A percentile compares a stretch with the other conserved stretches of the same genome.
Evolutionary conservation across 1,139 yeast genomes (phyloP).

Genomic region (Candida sp.): DNA sequence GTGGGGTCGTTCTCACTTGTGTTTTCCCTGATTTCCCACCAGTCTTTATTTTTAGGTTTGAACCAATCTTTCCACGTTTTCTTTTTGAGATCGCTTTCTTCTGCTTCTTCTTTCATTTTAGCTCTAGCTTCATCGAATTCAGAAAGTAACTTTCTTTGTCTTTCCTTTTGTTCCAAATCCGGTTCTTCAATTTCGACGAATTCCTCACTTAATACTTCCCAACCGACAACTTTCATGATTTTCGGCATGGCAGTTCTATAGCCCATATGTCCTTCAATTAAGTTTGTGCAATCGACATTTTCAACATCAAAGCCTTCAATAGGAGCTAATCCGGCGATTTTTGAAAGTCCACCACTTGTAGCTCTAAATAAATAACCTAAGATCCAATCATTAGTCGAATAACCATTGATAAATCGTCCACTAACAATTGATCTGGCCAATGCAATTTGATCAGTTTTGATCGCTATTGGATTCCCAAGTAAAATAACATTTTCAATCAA

Average conservation of each 20-base stretch:
- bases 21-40: slow-evolving; percentile 79
- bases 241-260: slow-evolving; percentile 93
- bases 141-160: slow-evolving; percentile 72
- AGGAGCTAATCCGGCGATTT: slow-evolving; percentile 87
- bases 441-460: slow-evolving; percentile 73
- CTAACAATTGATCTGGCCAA: slow-evolving; percentile 84
- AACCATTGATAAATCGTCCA: slow-evolving; percentile 89
- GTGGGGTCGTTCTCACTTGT: slow-evolving; percentile 12
- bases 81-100: slow-evolving; percentile 24
- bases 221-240: slow-evolving; percentile 62
- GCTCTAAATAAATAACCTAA: slow-evolving; percentile 94
- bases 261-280: slow-evolving; percentile 95
- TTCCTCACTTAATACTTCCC: slow-evolving; percentile 86
- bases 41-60: slow-evolving; percentile 74
- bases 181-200: slow-evolving; percentile 97
- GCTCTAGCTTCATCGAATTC: slow-evolving; percentile 88
- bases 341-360: slow-evolving; percentile 88
- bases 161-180: slow-evolving; percentile 82
- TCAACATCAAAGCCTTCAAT: slow-evolving; percentile 56
- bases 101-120: slow-evolving; percentile 41
- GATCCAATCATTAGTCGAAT: slow-evolving; percentile 93
- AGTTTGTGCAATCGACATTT: slow-evolving; percentile 81
- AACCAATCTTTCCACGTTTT: slow-evolving; percentile 63
- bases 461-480: slow-evolving; percentile 87
- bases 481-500: slow-evolving; percentile 84